Percentiles rank a stretch among this genome's conserved stretches.
These are phyloP conservation scores for Ilex asprella DNA, from an alignment of 257 asterid species.

Conservation along the genomic window DNA sequence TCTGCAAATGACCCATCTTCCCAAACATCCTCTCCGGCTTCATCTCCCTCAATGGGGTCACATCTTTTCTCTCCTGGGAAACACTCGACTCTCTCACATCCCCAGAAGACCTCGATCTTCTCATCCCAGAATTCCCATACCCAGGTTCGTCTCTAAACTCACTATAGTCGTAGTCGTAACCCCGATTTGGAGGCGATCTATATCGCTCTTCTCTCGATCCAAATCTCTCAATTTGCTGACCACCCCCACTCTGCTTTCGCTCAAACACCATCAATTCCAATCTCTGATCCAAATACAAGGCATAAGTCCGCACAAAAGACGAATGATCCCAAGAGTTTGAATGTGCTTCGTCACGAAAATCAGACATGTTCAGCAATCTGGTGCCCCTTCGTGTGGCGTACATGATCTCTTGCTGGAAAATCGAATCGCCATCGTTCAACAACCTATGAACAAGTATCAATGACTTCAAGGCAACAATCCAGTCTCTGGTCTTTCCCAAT, in stretches of 20 bases:
- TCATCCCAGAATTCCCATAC: conserved; percentile 34
- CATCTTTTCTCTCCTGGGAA: conserved; percentile 39
- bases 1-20: conserved; percentile 75
- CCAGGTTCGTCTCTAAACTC: conserved; percentile 30
- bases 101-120: conserved; percentile 59
- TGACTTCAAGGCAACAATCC: conserved; percentile 78
- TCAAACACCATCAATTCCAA: conserved; percentile 56
- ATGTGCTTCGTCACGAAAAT: conserved; percentile 82
- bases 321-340: conserved; percentile 75
- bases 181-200: no score
- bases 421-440: conserved; percentile 52
- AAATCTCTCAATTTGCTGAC: conserved; percentile 29
- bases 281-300: conserved; percentile 64
- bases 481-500: conserved; percentile 70
- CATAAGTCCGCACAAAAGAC: conserved; percentile 63
- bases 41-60: conserved; percentile 68
- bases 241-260: conserved; percentile 37
- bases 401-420: conserved; percentile 66
- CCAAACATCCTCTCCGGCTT: conserved; percentile 56
- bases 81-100: conserved; percentile 42
- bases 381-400: conserved; percentile 67
- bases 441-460: conserved; percentile 60
- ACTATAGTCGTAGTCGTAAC: conserved; percentile 27
- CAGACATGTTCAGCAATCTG: conserved; percentile 56
- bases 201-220: conserved; percentile 39